Evolutionary conservation across 805 yeast species (phyloP).

Genomic region (Zygotorulaspora chibaensis): DNA sequence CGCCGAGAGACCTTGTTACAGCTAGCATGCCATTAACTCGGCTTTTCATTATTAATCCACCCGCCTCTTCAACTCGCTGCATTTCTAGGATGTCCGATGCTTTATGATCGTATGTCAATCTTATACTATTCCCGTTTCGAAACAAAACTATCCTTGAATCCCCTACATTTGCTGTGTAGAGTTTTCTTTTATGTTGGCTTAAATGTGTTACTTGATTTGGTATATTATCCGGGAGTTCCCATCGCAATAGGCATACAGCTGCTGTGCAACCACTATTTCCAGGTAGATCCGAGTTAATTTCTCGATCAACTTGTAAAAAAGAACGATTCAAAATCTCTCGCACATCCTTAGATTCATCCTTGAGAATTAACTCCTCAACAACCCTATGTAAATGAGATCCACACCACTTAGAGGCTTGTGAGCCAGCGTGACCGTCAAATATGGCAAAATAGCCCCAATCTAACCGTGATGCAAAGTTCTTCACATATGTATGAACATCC

Average conservation of each 20-base stretch:
- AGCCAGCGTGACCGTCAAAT: conserved; percentile 97
- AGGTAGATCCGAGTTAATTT: conserved; percentile 53
- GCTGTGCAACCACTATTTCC: conserved; percentile 93
- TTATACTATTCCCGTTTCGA: conserved; percentile 66
- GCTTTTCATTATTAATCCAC: conserved; percentile 85
- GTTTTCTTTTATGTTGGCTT: conserved; percentile 57
- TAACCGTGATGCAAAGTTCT: conserved; percentile 82
- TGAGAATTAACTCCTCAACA: conserved; percentile 54
- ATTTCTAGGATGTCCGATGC: conserved; percentile 79
- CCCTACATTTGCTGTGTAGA: conserved; percentile 93
- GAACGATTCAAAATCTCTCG: conserved; percentile 63
- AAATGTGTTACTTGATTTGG: conserved; percentile 26
- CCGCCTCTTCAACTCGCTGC: conserved; percentile 66
- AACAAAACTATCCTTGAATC: conserved; percentile 81
- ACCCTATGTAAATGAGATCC: conserved; percentile 76
- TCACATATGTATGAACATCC: conserved; percentile 89
- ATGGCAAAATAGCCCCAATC: conserved; percentile 96
- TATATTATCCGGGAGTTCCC: conserved; percentile 56
- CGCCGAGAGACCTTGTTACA: conserved; percentile 90
- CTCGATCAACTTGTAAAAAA: conserved; percentile 70
- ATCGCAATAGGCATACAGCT: conserved; percentile 83
- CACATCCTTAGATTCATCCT: conserved; percentile 48
- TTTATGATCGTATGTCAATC: conserved; percentile 90
- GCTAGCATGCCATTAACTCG: conserved; percentile 96
- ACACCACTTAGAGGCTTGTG: conserved; percentile 90